Evolutionary conservation across 164 flowering plant species (phyloP).

Genomic region (Dillenia suffruticosa): DNA sequence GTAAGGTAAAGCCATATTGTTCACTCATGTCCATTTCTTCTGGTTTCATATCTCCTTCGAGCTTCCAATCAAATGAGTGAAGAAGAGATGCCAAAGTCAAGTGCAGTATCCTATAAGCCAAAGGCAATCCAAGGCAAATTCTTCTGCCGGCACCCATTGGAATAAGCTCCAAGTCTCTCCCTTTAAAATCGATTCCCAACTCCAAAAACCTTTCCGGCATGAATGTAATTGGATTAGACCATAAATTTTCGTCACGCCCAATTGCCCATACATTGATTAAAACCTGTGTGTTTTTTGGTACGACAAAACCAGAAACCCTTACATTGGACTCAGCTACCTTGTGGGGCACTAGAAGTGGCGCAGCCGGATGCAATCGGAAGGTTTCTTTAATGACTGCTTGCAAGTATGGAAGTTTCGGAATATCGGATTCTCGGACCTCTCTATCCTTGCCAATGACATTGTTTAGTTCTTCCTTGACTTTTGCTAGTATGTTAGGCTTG

Average conservation of each 20-base stretch:
- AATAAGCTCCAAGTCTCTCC: slow-evolving; percentile 15
- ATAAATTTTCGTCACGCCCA: slow-evolving; percentile 14
- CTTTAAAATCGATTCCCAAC: slow-evolving; percentile 14
- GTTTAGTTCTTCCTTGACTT: slow-evolving; percentile 13
- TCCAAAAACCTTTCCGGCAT: slow-evolving; percentile 23
- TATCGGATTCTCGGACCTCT: slow-evolving; percentile 16
- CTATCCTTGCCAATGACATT: slow-evolving; percentile 11
- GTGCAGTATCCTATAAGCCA: slow-evolving; percentile 14
- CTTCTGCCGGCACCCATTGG: slow-evolving; percentile 26
- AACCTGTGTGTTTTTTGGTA: slow-evolving; percentile 19
- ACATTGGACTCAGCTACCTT: slow-evolving; percentile 8
- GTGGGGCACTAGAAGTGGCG: slow-evolving; percentile 18
- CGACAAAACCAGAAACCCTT: slow-evolving; percentile 1
- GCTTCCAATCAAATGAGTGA: slow-evolving; percentile 16
- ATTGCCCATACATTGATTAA: slow-evolving; percentile 22
- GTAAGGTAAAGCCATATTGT: slow-evolving; percentile 15
- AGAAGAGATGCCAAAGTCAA: slow-evolving; percentile 19
- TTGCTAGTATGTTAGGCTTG: slow-evolving; percentile 10
- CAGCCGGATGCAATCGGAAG: slow-evolving; percentile 12
- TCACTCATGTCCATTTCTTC: slow-evolving; percentile 21
- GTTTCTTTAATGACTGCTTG: slow-evolving; percentile 18
- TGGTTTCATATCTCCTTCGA: slow-evolving; percentile 8
- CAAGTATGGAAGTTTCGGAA: slow-evolving; percentile 12
- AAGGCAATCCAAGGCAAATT: slow-evolving; percentile 22
- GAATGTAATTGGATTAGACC: slow-evolving; percentile 15